These are phyloP conservation scores for Leptodontidium sp. DNA, from an alignment of 2,329 filamentous ascomycete genomes.

Conservation along the genomic window DNA sequence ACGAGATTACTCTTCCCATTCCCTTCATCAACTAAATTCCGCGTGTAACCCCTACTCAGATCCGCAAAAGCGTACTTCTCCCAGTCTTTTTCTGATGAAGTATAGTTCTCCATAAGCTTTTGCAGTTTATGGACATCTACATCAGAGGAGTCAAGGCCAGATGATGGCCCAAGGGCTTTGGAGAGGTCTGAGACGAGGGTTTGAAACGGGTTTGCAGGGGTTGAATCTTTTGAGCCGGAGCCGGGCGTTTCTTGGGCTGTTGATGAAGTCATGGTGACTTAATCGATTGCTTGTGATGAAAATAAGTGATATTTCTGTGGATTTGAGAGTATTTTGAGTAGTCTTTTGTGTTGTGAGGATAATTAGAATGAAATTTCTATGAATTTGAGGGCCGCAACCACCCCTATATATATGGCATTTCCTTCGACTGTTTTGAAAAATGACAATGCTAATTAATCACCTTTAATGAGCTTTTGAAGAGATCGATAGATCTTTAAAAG, in stretches of 20 bases:
- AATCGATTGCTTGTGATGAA: neutral
- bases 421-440: no score
- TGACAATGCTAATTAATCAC: no score
- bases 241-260: slow-evolving; percentile 21
- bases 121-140: slow-evolving; percentile 78
- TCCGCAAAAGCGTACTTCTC: slow-evolving; percentile 78
- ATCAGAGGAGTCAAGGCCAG: slow-evolving; percentile 82
- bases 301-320: neutral
- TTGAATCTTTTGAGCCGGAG: neutral
- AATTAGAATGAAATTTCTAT: no score
- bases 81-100: slow-evolving; percentile 76
- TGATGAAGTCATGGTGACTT: slow-evolving; percentile 21
- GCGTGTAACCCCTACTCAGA: slow-evolving; percentile 74
- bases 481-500: no score
- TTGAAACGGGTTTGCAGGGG: slow-evolving; percentile 63
- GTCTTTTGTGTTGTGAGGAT: no score
- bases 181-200: slow-evolving; percentile 77
- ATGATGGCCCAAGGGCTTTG: slow-evolving; percentile 77
- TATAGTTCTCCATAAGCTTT: slow-evolving; percentile 77
- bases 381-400: no score
- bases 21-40: slow-evolving; percentile 89
- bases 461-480: no score
- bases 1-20: slow-evolving; percentile 72
- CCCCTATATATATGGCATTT: no score
- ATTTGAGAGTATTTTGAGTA: neutral